A percentile compares a stretch with the other conserved stretches of the same genome.
phyloP scores from a whole-genome alignment of 1,284 basidiomycete species.

The Chalciporus sp. region DNA sequence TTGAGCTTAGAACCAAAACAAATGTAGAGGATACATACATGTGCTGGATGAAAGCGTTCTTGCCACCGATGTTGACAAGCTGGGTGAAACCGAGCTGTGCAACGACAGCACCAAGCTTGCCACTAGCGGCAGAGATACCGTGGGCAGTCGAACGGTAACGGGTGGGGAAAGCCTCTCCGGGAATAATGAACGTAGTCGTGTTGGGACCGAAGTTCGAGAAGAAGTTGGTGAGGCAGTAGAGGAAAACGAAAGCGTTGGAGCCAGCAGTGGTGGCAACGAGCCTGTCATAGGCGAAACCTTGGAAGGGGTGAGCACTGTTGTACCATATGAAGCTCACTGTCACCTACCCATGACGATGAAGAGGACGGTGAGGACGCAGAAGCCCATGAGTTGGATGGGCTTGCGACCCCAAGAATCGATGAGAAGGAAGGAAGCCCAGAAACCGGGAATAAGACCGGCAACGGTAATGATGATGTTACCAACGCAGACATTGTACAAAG shows the following conservation, averaged over 20 bases:
- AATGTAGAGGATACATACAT: conserved; percentile 33
- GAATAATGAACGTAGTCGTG: conserved; percentile 73
- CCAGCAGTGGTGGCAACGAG: conserved; percentile 45
- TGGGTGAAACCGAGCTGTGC: conserved; percentile 63
- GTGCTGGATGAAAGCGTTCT: conserved; percentile 39
- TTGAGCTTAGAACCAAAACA: background rate
- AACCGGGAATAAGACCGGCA: conserved; percentile 55
- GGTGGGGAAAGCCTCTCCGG: conserved; percentile 76
- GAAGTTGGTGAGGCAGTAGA: conserved; percentile 64
- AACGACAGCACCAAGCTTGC: conserved; percentile 70
- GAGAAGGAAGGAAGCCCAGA: conserved; percentile 49
- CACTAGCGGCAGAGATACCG: conserved; percentile 70
- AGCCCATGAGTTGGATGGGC: conserved; percentile 62
- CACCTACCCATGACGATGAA: conserved; percentile 52
- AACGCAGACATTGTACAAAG: conserved; percentile 35
- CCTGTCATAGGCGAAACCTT: conserved; percentile 58
- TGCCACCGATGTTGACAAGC: conserved; percentile 52
- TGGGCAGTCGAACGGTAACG: conserved; percentile 73
- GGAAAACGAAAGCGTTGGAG: conserved; percentile 56
- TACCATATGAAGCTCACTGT: background rate
- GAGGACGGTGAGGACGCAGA: conserved; percentile 52
- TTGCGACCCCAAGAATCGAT: conserved; percentile 56
- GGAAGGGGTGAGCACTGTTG: conserved; percentile 4
- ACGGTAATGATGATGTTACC: conserved; percentile 50
- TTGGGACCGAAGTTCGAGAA: conserved; percentile 69